A percentile compares a stretch with the other conserved stretches of the same genome.
Evolutionary conservation across 148 eudicot species (phyloP).

Genomic region (Persicaria maculosa): DNA sequence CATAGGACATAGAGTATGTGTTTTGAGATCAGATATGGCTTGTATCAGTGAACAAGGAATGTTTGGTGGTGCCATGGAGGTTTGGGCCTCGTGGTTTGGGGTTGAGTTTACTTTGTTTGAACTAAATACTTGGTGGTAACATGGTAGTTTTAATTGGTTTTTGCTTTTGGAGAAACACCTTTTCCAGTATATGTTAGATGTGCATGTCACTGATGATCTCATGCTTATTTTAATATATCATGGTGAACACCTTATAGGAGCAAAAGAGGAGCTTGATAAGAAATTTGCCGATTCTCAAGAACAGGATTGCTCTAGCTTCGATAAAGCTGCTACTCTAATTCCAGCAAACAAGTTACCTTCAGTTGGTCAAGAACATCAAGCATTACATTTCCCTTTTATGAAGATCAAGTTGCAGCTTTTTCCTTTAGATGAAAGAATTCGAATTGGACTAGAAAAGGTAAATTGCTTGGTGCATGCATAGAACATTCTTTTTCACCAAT

Average conservation of each 20-base stretch:
- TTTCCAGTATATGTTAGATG: neutral
- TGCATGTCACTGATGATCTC: neutral
- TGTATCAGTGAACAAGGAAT: neutral
- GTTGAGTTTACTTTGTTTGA: neutral
- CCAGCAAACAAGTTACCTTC: conserved; percentile 11
- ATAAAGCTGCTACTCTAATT: neutral
- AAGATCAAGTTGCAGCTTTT: conserved; percentile 87
- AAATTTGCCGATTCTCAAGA: conserved; percentile 12
- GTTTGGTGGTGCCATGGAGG: neutral
- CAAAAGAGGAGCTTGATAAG: conserved; percentile 6
- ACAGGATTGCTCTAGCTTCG: conserved; percentile 14
- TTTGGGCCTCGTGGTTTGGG: neutral
- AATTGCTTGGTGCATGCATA: neutral
- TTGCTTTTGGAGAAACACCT: neutral
- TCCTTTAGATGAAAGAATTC: conserved; percentile 60
- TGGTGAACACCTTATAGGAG: neutral
- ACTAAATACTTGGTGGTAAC: neutral
- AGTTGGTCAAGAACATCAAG: conserved; percentile 11
- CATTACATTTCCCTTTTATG: conserved; percentile 22
- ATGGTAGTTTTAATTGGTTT: neutral
- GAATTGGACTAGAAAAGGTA: conserved; percentile 63
- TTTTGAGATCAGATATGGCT: neutral
- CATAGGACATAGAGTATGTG: neutral
- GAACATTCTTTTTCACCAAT: neutral
- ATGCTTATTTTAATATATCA: neutral